Base-by-base conservation (phyloP, 2,329 filamentous ascomycete genomes). In the Magnaporthiopsis incrustans region DNA sequence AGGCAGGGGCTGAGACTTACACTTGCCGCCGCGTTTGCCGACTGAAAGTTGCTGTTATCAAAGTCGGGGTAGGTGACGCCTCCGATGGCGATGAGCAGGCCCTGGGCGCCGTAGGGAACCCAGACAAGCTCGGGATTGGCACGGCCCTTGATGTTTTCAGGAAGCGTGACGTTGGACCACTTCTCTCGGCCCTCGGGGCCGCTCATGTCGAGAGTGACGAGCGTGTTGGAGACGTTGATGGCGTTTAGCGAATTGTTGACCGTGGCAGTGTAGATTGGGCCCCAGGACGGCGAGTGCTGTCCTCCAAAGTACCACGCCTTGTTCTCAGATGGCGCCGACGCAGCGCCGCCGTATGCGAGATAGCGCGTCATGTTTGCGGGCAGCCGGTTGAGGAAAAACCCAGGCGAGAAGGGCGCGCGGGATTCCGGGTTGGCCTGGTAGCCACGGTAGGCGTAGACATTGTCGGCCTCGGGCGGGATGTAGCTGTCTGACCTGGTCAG, bases 81-180 rank as follows among this genome's bases (percentile, higher is more conserved):
- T 8, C 90, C 91, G 0, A 96, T 77, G 3, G 89, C 89, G 0
- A 96, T 81, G 11, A 96, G 78, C 59, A 95, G 87, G 1, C 92
- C 92, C 69, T 92, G 79, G 22, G 83, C 77, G 3, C 91, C 90
- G 59, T 92, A 90, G 1, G 92, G 92, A 0, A 96, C 82, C 88
- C 89, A 92, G 0, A 89, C 86, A 1, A 89, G 77, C 65, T 89
- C 87, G 0, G 87, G 80, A 68, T 83, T 86, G 4, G 86, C 85
- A 22, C 89, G 82, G 0, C 82, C 82, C 5, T 76, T 73, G 8
- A 89, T 76, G 4, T 71, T 67, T 0, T 69, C 57, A 0, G 83
- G 81, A 3, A 91, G 71, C 0, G 84, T 83, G 1, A 62, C 67
- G 67, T 90, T 90, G 8, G 69, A 73, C 85, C 88, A 91, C 5